Percentiles rank a stretch among this genome's conserved stretches.
These are phyloP conservation scores for Viridothelium virens DNA, from an alignment of 495 filamentous ascomycete species.

Conservation along the genomic window DNA sequence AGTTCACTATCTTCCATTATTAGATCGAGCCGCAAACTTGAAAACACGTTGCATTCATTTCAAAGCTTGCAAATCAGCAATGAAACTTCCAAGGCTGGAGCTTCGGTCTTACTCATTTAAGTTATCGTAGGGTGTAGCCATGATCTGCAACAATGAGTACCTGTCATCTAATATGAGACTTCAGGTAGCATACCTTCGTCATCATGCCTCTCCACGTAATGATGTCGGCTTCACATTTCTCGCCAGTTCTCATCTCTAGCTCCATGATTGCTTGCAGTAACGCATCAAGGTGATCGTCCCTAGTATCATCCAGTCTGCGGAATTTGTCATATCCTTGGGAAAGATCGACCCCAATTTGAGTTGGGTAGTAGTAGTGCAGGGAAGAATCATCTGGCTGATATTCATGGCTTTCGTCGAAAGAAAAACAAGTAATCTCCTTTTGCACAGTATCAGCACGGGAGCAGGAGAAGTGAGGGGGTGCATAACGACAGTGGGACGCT, in stretches of 20 bases:
- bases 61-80: conserved; percentile 53
- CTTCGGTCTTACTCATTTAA: conserved; percentile 56
- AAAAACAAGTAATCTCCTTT: conserved; percentile 76
- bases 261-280: conserved; percentile 67
- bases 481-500: background rate
- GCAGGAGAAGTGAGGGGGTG: too few species aligned
- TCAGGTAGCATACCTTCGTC: conserved; percentile 63
- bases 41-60: conserved; percentile 90
- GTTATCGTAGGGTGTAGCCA: conserved; percentile 73
- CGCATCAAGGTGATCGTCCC: conserved; percentile 82
- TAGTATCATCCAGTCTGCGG: conserved; percentile 67
- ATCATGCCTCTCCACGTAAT: conserved; percentile 98
- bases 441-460: background rate
- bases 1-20: conserved; percentile 25
- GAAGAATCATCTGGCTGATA: conserved; percentile 70
- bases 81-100: conserved; percentile 1
- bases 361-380: conserved; percentile 80
- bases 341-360: conserved; percentile 60
- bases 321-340: conserved; percentile 76
- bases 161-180: background rate
- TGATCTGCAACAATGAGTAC: conserved; percentile 50
- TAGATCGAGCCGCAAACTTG: conserved; percentile 52
- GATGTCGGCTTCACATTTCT: conserved; percentile 65
- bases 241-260: conserved; percentile 58
- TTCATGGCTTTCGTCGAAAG: conserved; percentile 74